Evolutionary conservation across 2,329 filamentous ascomycete genomes (phyloP).

Genomic region (Leptographium wingfieldii): DNA sequence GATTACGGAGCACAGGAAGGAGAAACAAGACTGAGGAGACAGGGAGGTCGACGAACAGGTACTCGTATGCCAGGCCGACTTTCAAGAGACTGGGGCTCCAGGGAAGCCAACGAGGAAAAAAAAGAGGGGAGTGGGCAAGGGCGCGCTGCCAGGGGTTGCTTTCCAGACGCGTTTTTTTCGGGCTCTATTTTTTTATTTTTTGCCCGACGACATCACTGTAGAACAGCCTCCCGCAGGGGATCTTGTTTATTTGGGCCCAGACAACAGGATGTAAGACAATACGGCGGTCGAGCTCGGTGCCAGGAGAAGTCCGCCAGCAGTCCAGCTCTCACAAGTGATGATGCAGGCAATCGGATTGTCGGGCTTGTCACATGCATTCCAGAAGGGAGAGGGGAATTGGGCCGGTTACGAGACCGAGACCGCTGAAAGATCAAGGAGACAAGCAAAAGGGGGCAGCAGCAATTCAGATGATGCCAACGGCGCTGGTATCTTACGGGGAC

Average conservation of each 20-base stretch:
- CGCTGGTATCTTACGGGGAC: not conserved
- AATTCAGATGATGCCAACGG: too few species aligned
- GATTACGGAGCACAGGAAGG: not conserved
- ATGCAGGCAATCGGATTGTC: too few species aligned
- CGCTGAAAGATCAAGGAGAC: too few species aligned
- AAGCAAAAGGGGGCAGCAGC: too few species aligned
- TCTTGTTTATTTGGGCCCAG: too few species aligned
- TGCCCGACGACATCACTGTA: not conserved
- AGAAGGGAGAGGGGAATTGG: too few species aligned
- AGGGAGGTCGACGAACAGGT: not conserved
- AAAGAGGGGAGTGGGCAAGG: not conserved
- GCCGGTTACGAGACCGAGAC: too few species aligned
- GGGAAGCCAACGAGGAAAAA: not conserved
- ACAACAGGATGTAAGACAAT: too few species aligned
- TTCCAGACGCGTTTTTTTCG: conserved; percentile 2
- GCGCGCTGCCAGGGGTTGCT: not conserved
- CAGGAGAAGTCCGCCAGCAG: too few species aligned
- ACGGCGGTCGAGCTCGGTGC: too few species aligned
- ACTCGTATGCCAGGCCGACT: not conserved
- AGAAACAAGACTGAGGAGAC: not conserved
- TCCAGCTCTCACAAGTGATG: too few species aligned
- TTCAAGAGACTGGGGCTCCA: not conserved
- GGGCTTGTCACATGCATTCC: too few species aligned
- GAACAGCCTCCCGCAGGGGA: not conserved
- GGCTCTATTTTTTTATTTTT: not conserved